A percentile compares a stretch with the other conserved stretches of the same genome.
These are phyloP conservation scores for Cryptosporidium bovis DNA, from an alignment of 169 alveolate species.

Conservation along the genomic window DNA sequence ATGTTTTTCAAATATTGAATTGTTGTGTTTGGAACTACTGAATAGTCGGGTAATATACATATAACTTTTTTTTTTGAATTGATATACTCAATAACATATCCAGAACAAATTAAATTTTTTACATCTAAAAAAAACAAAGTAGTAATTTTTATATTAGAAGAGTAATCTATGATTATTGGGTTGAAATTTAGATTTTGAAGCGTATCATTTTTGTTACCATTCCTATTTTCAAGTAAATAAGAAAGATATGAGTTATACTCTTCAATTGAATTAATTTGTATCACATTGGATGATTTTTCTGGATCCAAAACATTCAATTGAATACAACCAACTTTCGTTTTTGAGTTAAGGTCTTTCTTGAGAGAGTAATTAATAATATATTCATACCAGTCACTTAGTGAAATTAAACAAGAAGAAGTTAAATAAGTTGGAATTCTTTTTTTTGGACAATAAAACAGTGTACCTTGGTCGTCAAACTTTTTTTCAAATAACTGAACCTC, in stretches of 20 bases:
- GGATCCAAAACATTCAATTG: conserved; percentile 49
- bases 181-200: not conserved
- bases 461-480: conserved; percentile 9
- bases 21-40: conserved; percentile 41
- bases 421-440: conserved; percentile 35
- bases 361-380: conserved; percentile 45
- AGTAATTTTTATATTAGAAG: conserved; percentile 12
- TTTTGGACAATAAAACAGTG: conserved; percentile 31
- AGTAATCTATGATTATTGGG: conserved; percentile 26
- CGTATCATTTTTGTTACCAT: not conserved
- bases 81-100: conserved; percentile 28
- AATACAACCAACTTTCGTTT: conserved; percentile 60
- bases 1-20: conserved; percentile 11
- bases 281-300: not conserved
- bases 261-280: conserved; percentile 2
- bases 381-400: conserved; percentile 33
- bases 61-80: not conserved
- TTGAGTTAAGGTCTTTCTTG: conserved; percentile 12
- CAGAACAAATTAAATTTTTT: conserved; percentile 14
- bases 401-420: conserved; percentile 22
- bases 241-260: not conserved
- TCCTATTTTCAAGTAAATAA: not conserved
- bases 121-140: conserved; percentile 16
- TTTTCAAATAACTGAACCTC: conserved; percentile 51
- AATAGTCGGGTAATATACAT: conserved; percentile 41